Percentiles rank a stretch among this genome's conserved stretches.
Evolutionary conservation across 495 filamentous ascomycete genomes (phyloP).

Genomic region (Penicilliopsis zonata): DNA sequence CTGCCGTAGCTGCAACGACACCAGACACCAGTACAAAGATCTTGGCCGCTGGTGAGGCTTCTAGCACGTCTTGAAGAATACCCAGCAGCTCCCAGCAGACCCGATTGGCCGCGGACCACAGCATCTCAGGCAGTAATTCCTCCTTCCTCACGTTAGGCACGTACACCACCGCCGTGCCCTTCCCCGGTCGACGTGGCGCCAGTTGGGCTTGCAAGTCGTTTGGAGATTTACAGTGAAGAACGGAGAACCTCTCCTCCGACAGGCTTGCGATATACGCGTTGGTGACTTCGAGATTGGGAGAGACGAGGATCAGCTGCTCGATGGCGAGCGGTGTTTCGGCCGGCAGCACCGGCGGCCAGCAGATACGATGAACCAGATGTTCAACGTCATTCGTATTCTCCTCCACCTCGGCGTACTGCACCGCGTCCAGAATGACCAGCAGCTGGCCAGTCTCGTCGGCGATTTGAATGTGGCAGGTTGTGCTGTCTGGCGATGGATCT

Average conservation of each 20-base stretch:
- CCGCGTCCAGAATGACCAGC: slow-evolving; percentile 15
- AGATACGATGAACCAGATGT: slow-evolving; percentile 21
- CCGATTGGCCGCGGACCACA: slow-evolving; percentile 3
- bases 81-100: slow-evolving; percentile 12
- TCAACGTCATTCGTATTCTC: slow-evolving; percentile 16
- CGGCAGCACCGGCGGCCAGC: slow-evolving; percentile 19
- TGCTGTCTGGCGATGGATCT: too few relatives aligned
- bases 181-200: slow-evolving; percentile 8
- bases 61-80: slow-evolving; percentile 13
- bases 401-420: slow-evolving; percentile 30
- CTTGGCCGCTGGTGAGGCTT: slow-evolving; percentile 4
- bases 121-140: slow-evolving; percentile 3
- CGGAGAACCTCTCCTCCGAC: not conserved
- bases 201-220: not conserved
- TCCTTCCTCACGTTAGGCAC: too few relatives aligned
- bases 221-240: not conserved
- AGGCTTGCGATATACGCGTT: slow-evolving; percentile 4
- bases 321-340: slow-evolving; percentile 13
- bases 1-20: slow-evolving; percentile 5
- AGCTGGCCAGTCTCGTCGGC: slow-evolving; percentile 10
- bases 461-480: too few relatives aligned
- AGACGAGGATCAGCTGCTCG: slow-evolving; percentile 12
- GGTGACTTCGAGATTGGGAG: slow-evolving; percentile 2
- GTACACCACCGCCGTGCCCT: slow-evolving; percentile 14
- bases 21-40: slow-evolving; percentile 15